Percentiles rank a stretch among this genome's conserved stretches.
Conservation (phyloP, 1,284 basidiomycete species). For the Phenoliferia sp. region DNA sequence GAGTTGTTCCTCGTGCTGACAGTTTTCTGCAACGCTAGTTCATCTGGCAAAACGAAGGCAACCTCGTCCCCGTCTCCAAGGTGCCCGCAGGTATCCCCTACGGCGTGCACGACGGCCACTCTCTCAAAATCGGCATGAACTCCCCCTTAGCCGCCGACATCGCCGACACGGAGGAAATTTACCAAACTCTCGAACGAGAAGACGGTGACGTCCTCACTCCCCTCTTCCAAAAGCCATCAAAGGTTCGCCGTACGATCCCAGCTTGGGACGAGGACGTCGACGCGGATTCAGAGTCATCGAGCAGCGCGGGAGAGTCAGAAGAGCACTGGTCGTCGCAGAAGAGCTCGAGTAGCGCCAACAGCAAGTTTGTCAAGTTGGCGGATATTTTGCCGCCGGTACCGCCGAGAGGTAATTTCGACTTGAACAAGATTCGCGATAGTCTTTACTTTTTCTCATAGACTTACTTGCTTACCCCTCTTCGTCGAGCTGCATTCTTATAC, state of each 20-base stretch:
- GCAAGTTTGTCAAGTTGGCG: conserved; percentile 63
- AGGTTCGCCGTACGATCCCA: conserved; percentile 19
- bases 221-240: conserved; percentile 17
- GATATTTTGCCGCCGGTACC: conserved; percentile 80
- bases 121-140: neutral
- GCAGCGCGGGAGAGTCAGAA: conserved; percentile 27
- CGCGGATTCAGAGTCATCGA: neutral
- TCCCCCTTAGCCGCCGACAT: neutral
- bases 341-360: conserved; percentile 3
- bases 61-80: conserved; percentile 62
- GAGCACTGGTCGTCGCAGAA: conserved; percentile 9
- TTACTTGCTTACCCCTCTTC: too few species aligned
- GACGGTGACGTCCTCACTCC: conserved; percentile 17
- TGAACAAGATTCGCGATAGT: conserved; percentile 73
- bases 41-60: conserved; percentile 66
- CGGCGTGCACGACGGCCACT: conserved; percentile 36
- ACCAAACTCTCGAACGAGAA: conserved; percentile 37
- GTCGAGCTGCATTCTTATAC: too few species aligned
- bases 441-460: conserved; percentile 93
- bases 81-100: conserved; percentile 26
- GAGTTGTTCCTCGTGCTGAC: neutral
- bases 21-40: conserved; percentile 54
- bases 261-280: conserved; percentile 35
- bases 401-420: conserved; percentile 80
- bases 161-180: conserved; percentile 21